Percentiles rank a stretch among this genome's conserved stretches.
Evolutionary conservation across 495 filamentous ascomycete genomes (phyloP).

Genomic region (Penicillium cinerascens): DNA sequence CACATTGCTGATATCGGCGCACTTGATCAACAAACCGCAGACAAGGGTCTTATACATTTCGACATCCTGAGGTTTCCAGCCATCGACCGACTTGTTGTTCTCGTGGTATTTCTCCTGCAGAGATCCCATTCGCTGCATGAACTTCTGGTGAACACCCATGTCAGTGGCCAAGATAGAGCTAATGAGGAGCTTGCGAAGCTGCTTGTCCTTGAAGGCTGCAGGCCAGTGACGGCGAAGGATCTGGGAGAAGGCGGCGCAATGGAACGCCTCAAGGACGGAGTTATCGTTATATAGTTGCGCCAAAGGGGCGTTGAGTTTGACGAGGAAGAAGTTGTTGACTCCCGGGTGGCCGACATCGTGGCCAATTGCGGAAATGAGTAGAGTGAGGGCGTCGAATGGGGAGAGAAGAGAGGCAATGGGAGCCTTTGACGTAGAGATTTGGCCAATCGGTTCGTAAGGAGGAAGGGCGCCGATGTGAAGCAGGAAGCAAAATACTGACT

Average conservation of each 20-base stretch:
- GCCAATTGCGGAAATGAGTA: conserved; percentile 91
- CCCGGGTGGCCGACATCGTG: conserved; percentile 97
- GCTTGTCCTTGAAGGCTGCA: conserved; percentile 64
- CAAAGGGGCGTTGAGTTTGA: conserved; percentile 87
- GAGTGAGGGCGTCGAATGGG: conserved; percentile 83
- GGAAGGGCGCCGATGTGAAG: conserved; percentile 76
- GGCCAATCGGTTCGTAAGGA: conserved; percentile 46
- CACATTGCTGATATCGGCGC: conserved; percentile 98
- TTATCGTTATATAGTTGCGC: conserved; percentile 98
- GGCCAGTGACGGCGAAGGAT: conserved; percentile 94
- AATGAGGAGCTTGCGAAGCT: conserved; percentile 86
- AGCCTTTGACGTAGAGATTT: conserved; percentile 37
- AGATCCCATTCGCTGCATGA: conserved; percentile 78
- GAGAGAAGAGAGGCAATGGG: conserved; percentile 67
- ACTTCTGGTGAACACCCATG: conserved; percentile 95
- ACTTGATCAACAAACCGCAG: conserved; percentile 92
- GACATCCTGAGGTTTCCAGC: conserved; percentile 68
- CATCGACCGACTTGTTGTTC: conserved; percentile 53
- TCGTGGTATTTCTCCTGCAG: conserved; percentile 72
- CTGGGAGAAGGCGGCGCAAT: conserved; percentile 95
- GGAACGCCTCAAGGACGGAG: conserved; percentile 95
- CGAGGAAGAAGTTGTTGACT: conserved; percentile 95
- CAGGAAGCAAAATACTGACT: conserved; percentile 91
- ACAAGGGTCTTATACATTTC: conserved; percentile 71
- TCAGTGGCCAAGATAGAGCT: conserved; percentile 94